phyloP scores from a whole-genome alignment of 2,329 filamentous ascomycete genomes.

The Fusarium camptoceras region DNA sequence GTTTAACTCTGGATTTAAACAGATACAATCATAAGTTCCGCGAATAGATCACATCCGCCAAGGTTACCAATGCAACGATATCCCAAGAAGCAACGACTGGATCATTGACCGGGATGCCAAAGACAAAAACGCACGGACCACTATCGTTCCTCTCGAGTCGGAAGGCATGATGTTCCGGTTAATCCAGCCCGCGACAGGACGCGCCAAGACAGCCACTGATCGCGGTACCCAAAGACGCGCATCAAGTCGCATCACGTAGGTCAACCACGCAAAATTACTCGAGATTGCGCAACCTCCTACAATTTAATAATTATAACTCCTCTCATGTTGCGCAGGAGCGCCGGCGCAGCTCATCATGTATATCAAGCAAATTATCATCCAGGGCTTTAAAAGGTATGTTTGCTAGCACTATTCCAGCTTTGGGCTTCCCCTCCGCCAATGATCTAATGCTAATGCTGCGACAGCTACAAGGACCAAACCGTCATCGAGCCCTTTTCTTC shows the following conservation, averaged over 20 bases:
- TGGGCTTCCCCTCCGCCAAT: conserved; percentile 4
- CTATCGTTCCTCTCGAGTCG: background rate
- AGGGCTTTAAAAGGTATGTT: conserved; percentile 96
- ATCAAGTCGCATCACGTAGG: conserved; percentile 42
- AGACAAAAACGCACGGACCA: background rate
- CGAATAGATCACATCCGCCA: background rate
- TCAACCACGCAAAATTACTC: conserved; percentile 34
- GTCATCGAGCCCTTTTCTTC: conserved; percentile 98
- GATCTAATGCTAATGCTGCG: conserved; percentile 37
- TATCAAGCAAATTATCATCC: conserved; percentile 99
- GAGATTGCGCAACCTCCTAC: conserved; percentile 43
- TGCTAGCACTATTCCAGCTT: conserved; percentile 1
- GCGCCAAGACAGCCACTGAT: conserved; percentile 47
- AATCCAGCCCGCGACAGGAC: conserved; percentile 30
- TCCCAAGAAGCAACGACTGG: background rate
- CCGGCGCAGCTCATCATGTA: conserved; percentile 74
- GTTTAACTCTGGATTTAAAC: background rate
- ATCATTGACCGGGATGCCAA: background rate
- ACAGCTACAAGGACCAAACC: conserved; percentile 98
- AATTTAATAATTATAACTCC: conserved; percentile 40
- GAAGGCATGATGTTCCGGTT: conserved; percentile 7
- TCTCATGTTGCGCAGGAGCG: conserved; percentile 55
- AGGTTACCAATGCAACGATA: background rate
- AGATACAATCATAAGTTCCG: background rate
- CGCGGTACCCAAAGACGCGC: conserved; percentile 47